A percentile compares a stretch with the other conserved stretches of the same genome.
Conservation (phyloP, 2,329 filamentous ascomycete genomes). For the Stenocarpella maydis region DNA sequence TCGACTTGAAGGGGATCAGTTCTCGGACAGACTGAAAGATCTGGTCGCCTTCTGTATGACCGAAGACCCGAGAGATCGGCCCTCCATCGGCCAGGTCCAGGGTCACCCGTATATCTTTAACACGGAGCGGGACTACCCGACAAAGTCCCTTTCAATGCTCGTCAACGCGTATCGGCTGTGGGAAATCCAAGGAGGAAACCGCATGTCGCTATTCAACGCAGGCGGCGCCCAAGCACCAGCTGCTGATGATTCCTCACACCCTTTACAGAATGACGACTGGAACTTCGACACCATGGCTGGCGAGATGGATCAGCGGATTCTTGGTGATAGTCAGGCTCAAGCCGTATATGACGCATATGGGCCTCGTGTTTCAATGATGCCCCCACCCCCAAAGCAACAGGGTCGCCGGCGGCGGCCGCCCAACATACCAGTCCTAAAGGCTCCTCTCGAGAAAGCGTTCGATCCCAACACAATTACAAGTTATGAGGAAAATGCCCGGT, state of each 20-base stretch:
- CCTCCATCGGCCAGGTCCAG: constrained; percentile 73
- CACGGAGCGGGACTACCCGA: constrained; percentile 70
- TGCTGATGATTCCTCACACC: constrained; percentile 44
- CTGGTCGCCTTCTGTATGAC: constrained; percentile 78
- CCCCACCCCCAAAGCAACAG: constrained; percentile 52
- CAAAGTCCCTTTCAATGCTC: constrained; percentile 68
- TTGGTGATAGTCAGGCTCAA: constrained; percentile 61
- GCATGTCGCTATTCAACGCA: constrained; percentile 69
- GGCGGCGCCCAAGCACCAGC: constrained; percentile 66
- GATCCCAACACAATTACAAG: constrained; percentile 71
- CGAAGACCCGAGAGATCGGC: constrained; percentile 72
- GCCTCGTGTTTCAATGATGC: constrained; percentile 62
- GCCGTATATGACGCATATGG: constrained; percentile 68
- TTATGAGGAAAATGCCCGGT: constrained; percentile 69
- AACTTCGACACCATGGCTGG: constrained; percentile 73
- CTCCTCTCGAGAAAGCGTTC: constrained; percentile 70
- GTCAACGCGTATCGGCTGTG: constrained; percentile 78
- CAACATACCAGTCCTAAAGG: constrained; percentile 65
- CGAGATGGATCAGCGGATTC: constrained; percentile 65
- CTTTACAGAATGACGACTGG: constrained; percentile 65
- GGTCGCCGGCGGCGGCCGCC: constrained; percentile 64
- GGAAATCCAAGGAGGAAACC: constrained; percentile 77
- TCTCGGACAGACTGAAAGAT: constrained; percentile 73
- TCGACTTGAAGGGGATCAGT: constrained; percentile 74
- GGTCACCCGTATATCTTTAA: constrained; percentile 73